Evolutionary conservation across 345 rosid genomes (phyloP).

Genomic region (Dipteronia sinensis): DNA sequence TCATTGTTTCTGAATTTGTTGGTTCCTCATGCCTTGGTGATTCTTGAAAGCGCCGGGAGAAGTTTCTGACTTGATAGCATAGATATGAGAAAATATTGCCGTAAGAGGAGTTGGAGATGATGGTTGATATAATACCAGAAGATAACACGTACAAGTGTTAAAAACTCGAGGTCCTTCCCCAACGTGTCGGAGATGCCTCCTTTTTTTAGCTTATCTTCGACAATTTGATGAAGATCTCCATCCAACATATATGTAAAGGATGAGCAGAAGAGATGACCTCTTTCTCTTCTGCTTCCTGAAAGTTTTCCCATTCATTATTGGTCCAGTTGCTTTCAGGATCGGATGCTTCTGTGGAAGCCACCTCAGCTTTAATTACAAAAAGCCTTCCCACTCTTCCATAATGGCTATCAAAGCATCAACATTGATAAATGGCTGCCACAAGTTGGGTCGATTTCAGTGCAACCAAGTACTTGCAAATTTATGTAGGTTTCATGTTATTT

Average conservation of each 20-base stretch:
- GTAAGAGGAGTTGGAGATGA: conserved; percentile 45
- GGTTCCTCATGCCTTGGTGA: conserved; percentile 24
- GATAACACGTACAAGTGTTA: conserved; percentile 59
- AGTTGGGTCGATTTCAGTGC: conserved; percentile 93
- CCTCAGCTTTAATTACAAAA: conserved; percentile 47
- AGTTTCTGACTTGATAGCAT: conserved; percentile 68
- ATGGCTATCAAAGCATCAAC: conserved; percentile 62
- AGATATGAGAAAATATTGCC: conserved; percentile 63
- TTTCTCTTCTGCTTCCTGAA: conserved; percentile 65
- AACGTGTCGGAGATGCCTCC: conserved; percentile 49
- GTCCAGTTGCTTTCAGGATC: conserved; percentile 67
- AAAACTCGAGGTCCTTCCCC: conserved; percentile 54
- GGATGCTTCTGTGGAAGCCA: conserved; percentile 39
- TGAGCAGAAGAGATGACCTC: conserved; percentile 40
- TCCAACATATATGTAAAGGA: conserved; percentile 86
- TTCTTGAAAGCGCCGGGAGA: conserved; percentile 71
- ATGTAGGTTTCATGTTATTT: too few species aligned
- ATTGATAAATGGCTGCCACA: conserved; percentile 49
- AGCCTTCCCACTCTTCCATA: conserved; percentile 91
- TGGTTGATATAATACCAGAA: conserved; percentile 57
- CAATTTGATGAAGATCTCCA: conserved; percentile 55
- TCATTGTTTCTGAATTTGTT: conserved; percentile 24
- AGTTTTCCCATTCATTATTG: conserved; percentile 91
- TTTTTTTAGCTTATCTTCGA: conserved; percentile 68
- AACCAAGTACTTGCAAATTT: conserved; percentile 77